Conservation (phyloP, 768 basidiomycete genomes). For the Cytidiella melzeri region DNA sequence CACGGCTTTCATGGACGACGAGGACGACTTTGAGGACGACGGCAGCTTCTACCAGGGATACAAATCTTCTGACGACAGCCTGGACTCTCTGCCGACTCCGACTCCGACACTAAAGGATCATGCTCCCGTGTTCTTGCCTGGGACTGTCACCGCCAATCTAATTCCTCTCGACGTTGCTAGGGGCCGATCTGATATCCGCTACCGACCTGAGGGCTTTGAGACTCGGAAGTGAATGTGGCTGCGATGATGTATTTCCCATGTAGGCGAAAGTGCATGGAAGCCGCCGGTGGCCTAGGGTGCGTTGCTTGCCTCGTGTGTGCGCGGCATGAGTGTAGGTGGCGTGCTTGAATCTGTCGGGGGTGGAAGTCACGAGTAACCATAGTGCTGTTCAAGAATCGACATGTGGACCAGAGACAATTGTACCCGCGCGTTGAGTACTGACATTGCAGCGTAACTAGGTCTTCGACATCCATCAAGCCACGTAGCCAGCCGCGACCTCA, state of each 20-base stretch:
- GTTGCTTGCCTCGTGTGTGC: not conserved
- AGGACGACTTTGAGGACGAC: not conserved
- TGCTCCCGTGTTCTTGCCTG: not conserved
- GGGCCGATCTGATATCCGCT: conserved; percentile 6
- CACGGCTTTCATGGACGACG: not conserved
- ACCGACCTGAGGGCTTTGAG: conserved; percentile 9
- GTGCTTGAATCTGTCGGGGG: not conserved
- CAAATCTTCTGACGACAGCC: not conserved
- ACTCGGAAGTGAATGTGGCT: not conserved
- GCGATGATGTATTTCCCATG: not conserved
- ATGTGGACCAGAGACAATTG: too few species aligned
- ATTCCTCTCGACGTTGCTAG: conserved; percentile 4
- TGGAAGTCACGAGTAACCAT: not conserved
- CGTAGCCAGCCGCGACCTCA: not conserved
- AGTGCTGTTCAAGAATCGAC: not conserved
- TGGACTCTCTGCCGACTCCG: not conserved
- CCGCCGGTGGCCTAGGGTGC: not conserved
- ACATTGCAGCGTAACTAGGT: not conserved
- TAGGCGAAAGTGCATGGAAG: too few species aligned
- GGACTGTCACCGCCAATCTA: not conserved
- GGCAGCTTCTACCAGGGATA: too few species aligned
- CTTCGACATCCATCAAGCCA: not conserved
- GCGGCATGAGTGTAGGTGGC: not conserved
- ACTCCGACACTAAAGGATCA: not conserved
- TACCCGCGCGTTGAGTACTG: not conserved